A percentile compares a stretch with the other conserved stretches of the same genome.
These are phyloP conservation scores for Lachnum nothofagi DNA, from an alignment of 2,329 filamentous ascomycete species.

Conservation along the genomic window DNA sequence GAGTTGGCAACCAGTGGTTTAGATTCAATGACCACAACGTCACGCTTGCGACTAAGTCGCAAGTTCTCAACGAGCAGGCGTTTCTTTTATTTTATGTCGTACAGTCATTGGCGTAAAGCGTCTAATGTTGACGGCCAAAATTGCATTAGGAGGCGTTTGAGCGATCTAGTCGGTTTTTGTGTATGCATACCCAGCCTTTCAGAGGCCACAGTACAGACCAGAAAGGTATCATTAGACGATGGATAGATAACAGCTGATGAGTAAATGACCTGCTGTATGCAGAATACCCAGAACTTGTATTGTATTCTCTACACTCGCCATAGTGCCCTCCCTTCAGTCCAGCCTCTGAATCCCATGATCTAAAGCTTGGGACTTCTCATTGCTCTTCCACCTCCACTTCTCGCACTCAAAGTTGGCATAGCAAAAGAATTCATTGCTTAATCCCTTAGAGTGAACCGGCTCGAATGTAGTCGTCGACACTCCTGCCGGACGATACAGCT, in stretches of 20 bases:
- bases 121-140: background rate
- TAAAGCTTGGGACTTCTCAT: background rate
- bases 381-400: constrained; percentile 40
- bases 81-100: constrained; percentile 88
- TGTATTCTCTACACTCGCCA: no score
- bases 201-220: background rate
- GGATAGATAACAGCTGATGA: no score
- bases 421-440: constrained; percentile 77
- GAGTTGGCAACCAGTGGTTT: constrained; percentile 86
- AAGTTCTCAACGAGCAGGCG: constrained; percentile 79
- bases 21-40: constrained; percentile 94
- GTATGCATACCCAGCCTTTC: constrained; percentile 4
- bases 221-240: background rate
- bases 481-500: constrained; percentile 62
- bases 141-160: constrained; percentile 9
- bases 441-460: constrained; percentile 62
- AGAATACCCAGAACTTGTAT: no score
- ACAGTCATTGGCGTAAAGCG: constrained; percentile 39
- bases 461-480: constrained; percentile 63
- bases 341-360: no score
- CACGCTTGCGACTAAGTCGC: constrained; percentile 72
- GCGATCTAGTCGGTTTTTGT: constrained; percentile 1
- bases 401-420: constrained; percentile 72
- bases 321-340: no score
- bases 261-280: no score